phyloP scores from a whole-genome alignment of 805 yeast species.

The Candida patagonica region DNA sequence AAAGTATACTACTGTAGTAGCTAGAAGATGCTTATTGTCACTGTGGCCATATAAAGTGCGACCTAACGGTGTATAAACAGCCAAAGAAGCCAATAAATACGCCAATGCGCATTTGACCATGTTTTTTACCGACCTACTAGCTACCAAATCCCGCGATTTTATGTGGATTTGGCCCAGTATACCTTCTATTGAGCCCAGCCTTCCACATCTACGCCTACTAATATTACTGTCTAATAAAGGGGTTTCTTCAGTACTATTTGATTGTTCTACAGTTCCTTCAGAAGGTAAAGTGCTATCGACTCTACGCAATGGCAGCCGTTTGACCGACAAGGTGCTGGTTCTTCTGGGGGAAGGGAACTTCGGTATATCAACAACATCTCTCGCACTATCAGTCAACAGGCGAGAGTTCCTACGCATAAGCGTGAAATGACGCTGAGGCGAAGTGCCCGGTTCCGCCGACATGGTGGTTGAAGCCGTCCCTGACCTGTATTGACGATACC shows the following conservation, averaged over 20 bases:
- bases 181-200: not conserved
- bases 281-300: not conserved
- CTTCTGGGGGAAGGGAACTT: not conserved
- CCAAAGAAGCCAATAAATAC: conserved; percentile 62
- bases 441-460: not conserved
- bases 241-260: not conserved
- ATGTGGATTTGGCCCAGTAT: too few species aligned
- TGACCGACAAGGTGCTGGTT: not conserved
- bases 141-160: conserved; percentile 3
- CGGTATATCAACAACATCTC: conserved; percentile 18
- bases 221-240: not conserved
- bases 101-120: conserved; percentile 61
- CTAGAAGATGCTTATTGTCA: conserved; percentile 71
- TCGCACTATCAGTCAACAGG: conserved; percentile 36
- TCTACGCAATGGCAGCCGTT: not conserved
- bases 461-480: not conserved
- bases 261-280: not conserved
- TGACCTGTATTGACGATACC: not conserved
- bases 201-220: not conserved
- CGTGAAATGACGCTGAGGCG: conserved; percentile 14
- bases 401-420: conserved; percentile 26
- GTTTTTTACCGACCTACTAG: conserved; percentile 15
- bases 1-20: conserved; percentile 77
- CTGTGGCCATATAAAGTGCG: conserved; percentile 48
- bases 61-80: conserved; percentile 43